A percentile compares a stretch with the other conserved stretches of the same genome.
Evolutionary conservation across 2,329 filamentous ascomycete genomes (phyloP).

Genomic region (Fusarium udum): DNA sequence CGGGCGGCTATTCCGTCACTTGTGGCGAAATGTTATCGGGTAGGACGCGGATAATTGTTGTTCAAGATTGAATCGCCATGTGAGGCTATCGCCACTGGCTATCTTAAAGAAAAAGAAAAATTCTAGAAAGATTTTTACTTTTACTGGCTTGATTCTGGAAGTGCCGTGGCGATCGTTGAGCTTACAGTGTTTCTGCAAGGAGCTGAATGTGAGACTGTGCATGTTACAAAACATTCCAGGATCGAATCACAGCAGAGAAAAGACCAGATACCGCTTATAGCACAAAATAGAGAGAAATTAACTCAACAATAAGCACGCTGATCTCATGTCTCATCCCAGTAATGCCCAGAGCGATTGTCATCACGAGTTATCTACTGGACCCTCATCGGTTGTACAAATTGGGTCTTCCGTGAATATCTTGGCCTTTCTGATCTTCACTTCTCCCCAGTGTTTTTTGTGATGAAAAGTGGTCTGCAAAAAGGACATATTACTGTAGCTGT

Average conservation of each 20-base stretch:
- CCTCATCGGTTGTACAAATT: not conserved
- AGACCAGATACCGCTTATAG: not conserved
- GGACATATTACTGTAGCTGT: not conserved
- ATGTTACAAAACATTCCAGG: not conserved
- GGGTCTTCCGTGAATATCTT: slow-evolving; percentile 1
- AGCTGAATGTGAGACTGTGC: not conserved
- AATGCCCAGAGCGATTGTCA: not conserved
- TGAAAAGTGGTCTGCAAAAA: not conserved
- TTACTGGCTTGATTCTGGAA: not conserved
- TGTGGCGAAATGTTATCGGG: slow-evolving; percentile 14
- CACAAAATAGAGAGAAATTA: not conserved
- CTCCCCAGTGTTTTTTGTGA: not conserved
- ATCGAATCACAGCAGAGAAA: not conserved
- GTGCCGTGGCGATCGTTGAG: not conserved
- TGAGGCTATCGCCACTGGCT: not conserved
- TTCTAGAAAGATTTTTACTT: not conserved
- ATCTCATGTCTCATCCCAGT: not conserved
- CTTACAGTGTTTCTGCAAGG: not conserved
- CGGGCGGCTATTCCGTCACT: not conserved
- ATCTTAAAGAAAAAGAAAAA: not conserved
- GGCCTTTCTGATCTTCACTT: not conserved
- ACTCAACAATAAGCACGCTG: slow-evolving; percentile 3
- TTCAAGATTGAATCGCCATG: not conserved
- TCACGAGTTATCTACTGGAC: not conserved
- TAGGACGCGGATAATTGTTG: not conserved